Base-by-base conservation (phyloP, 2,329 filamentous ascomycete species). In the Epichloe glyceriae region DNA sequence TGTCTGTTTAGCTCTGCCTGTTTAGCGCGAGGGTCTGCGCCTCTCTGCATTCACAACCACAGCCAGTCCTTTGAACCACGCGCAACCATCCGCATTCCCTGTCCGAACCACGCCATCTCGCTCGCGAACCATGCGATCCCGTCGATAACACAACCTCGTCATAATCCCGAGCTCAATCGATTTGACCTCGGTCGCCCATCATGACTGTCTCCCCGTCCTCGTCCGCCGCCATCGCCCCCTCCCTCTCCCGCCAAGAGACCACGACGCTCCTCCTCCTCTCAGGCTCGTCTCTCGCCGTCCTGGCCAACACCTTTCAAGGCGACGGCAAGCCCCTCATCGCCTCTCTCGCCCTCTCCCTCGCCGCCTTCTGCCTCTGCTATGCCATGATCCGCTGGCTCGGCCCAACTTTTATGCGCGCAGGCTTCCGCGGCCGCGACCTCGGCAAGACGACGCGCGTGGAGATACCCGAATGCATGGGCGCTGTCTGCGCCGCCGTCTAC, bases 381-480 rank as follows among this genome's bases (percentile, higher is more conserved):
- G 82, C 86, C 61, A 80, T 96, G 71, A 91, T 97, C 67, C 77
- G 86, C 72, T 97, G 91, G 91, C 84, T 96, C 5, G 91, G 91
- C 1, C 83, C 87, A 51, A 84, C 86, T 1, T 97, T 98, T 66
- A 83, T 96, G 64, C 82, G 79, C 58, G 87, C 87, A 38, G 93
- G 91, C 15, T 79, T 96, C 63, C 93, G 90, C 64, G 93, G 93
- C 51, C 86, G 80, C 61, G 93, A 98, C 66, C 76, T 96, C 74
- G 84, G 85, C 63, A 98, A 75, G 65, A 58, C 65, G 43, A 64
- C 81, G 60, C 80, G 80, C 57, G 76, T 76, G 53, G 88, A 93
- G 67, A 85, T 96, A 60, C 93, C 93, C 20, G 93, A 98, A 69
- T 91, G 87, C 58, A 96, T 98, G 90, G 93, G 93, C 33, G 88